These are phyloP conservation scores for Ascosphaera aggregata DNA, from an alignment of 2,329 filamentous ascomycete genomes.

Conservation along the genomic window DNA sequence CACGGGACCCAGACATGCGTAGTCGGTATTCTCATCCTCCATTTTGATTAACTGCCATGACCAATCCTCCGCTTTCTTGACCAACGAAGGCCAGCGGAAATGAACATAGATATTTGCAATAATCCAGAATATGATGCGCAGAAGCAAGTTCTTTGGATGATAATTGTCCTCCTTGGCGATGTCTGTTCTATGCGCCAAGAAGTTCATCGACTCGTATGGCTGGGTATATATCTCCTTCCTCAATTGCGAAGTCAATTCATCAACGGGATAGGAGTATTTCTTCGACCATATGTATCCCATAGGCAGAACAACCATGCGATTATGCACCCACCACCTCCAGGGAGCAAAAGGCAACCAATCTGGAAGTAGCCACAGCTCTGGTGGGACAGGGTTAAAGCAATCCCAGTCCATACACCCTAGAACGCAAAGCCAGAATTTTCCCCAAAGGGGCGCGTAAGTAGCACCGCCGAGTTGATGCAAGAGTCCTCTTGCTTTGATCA, in stretches of 20 bases:
- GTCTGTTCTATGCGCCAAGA: slow-evolving; percentile 54
- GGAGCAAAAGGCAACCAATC: slow-evolving; percentile 79
- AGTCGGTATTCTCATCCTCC: slow-evolving; percentile 86
- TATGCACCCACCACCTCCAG: slow-evolving; percentile 96
- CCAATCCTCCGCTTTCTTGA: slow-evolving; percentile 54
- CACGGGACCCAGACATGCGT: slow-evolving; percentile 65
- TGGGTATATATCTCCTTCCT: slow-evolving; percentile 65
- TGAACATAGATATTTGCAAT: slow-evolving; percentile 65
- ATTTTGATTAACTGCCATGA: slow-evolving; percentile 63
- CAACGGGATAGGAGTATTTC: slow-evolving; percentile 53
- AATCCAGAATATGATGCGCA: slow-evolving; percentile 57
- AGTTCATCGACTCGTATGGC: slow-evolving; percentile 55
- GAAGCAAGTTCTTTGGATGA: slow-evolving; percentile 68
- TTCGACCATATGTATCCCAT: slow-evolving; percentile 84
- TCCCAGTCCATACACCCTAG: slow-evolving; percentile 74
- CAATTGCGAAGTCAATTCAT: slow-evolving; percentile 46
- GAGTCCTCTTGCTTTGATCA: slow-evolving; percentile 63
- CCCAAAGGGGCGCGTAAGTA: slow-evolving; percentile 70
- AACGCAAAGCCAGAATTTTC: slow-evolving; percentile 84
- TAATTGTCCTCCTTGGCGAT: slow-evolving; percentile 70
- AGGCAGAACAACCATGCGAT: slow-evolving; percentile 82
- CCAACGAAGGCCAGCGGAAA: slow-evolving; percentile 41
- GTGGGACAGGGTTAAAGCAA: slow-evolving; percentile 79
- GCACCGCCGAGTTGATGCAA: slow-evolving; percentile 75
- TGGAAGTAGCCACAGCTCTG: slow-evolving; percentile 79